Percentiles rank a stretch among this genome's conserved stretches.
These are phyloP conservation scores for Leucosporidium scottii DNA, from an alignment of 768 basidiomycete genomes.

Conservation along the genomic window DNA sequence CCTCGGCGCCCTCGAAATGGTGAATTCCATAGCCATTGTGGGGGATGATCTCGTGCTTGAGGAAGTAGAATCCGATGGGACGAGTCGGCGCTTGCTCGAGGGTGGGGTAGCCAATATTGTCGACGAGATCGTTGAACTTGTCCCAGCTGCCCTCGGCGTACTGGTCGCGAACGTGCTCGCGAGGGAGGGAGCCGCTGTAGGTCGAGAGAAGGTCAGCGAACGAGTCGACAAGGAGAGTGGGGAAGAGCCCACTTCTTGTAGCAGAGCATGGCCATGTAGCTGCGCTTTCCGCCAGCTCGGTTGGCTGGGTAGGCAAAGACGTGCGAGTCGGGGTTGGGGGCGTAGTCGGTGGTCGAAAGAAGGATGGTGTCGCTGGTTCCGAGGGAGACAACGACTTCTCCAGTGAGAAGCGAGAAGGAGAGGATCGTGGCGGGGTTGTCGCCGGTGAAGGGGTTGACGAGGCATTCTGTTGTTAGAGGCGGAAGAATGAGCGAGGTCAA, in stretches of 20 bases:
- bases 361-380: constrained; percentile 85
- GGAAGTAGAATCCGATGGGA: constrained; percentile 68
- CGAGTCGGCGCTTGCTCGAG: constrained; percentile 50
- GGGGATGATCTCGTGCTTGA: constrained; percentile 80
- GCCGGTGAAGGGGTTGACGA: constrained; percentile 76
- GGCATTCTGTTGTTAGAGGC: constrained; percentile 53
- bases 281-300: constrained; percentile 39
- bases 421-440: constrained; percentile 83
- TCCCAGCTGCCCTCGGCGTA: constrained; percentile 60
- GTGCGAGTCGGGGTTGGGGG: constrained; percentile 66
- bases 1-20: constrained; percentile 49
- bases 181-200: constrained; percentile 58
- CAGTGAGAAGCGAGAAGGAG: constrained; percentile 58
- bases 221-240: not conserved
- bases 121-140: constrained; percentile 51
- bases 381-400: constrained; percentile 75
- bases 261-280: constrained; percentile 80
- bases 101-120: not conserved
- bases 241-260: constrained; percentile 59
- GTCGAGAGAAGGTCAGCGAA: constrained; percentile 23
- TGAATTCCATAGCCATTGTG: constrained; percentile 65
- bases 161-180: constrained; percentile 65
- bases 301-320: constrained; percentile 62
- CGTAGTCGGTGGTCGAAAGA: constrained; percentile 60
- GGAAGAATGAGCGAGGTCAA: constrained; percentile 2